Conservation (phyloP, 176 grass and related monocot species). For the Avena sativa region DNA sequence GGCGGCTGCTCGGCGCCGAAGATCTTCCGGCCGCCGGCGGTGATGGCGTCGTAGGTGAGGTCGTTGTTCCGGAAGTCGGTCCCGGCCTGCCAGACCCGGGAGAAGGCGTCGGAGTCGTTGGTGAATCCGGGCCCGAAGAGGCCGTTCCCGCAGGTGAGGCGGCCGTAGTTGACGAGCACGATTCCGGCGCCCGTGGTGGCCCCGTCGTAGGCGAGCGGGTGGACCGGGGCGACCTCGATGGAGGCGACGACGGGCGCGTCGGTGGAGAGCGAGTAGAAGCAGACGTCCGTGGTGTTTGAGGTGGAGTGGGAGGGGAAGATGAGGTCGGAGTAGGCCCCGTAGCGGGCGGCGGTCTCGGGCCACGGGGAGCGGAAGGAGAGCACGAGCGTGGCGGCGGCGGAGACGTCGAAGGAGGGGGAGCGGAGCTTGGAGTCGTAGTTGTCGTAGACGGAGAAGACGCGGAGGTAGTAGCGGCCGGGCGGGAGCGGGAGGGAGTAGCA, state of each 20-base stretch:
- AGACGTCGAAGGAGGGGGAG: slow-evolving; percentile 91
- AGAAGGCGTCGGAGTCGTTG: slow-evolving; percentile 78
- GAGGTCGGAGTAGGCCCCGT: slow-evolving; percentile 94
- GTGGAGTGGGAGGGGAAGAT: slow-evolving; percentile 67
- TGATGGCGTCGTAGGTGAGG: slow-evolving; percentile 69
- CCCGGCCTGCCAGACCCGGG: slow-evolving; percentile 85
- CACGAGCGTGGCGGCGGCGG: slow-evolving; percentile 85
- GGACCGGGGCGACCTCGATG: slow-evolving; percentile 77
- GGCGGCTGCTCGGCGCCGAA: slow-evolving; percentile 89
- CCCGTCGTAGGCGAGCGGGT: slow-evolving; percentile 81
- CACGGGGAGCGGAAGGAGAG: slow-evolving; percentile 91
- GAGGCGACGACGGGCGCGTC: slow-evolving; percentile 86
- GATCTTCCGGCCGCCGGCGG: slow-evolving; percentile 68
- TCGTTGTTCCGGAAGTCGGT: slow-evolving; percentile 63
- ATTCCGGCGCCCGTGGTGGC: slow-evolving; percentile 74
- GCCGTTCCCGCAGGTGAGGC: slow-evolving; percentile 63
- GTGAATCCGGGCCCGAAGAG: slow-evolving; percentile 93
- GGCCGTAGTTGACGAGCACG: slow-evolving; percentile 95
- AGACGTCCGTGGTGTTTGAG: slow-evolving; percentile 59
- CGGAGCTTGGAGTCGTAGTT: slow-evolving; percentile 95
- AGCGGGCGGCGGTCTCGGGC: slow-evolving; percentile 81
- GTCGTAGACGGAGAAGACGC: slow-evolving; percentile 97
- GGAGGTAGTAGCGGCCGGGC: slow-evolving; percentile 87
- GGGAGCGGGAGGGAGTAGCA: slow-evolving; percentile 90
- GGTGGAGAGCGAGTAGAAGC: slow-evolving; percentile 98